phyloP scores from a whole-genome alignment of 1,139 yeast species.

The Blastobotrys illinoisensis region DNA sequence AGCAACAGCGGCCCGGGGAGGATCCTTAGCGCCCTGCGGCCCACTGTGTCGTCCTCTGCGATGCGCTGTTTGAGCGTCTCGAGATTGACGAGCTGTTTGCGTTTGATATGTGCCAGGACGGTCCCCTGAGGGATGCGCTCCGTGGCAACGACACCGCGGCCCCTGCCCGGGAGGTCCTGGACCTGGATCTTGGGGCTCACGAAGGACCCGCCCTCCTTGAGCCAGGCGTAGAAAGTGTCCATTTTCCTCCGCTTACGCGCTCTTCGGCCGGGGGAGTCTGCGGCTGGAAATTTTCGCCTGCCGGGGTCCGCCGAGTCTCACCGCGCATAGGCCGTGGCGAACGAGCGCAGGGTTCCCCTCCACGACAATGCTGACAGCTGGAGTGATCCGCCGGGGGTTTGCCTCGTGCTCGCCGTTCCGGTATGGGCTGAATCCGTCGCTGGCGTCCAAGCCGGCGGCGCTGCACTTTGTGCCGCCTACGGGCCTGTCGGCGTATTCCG shows the following conservation, averaged over 20 bases:
- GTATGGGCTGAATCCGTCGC: slow-evolving; percentile 7
- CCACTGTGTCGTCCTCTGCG: slow-evolving; percentile 8
- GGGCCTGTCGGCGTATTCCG: slow-evolving; percentile 47
- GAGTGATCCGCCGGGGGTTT: background rate
- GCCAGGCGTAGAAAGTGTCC: slow-evolving; percentile 14
- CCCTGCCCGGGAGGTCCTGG: slow-evolving; percentile 40
- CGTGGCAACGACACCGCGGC: slow-evolving; percentile 57
- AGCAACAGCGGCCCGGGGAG: slow-evolving; percentile 26
- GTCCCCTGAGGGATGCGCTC: slow-evolving; percentile 37
- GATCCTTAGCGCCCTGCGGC: slow-evolving; percentile 6
- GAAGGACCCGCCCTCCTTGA: slow-evolving; percentile 18
- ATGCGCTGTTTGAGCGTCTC: slow-evolving; percentile 41
- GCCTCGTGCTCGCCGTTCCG: slow-evolving; percentile 5
- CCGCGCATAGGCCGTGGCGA: background rate
- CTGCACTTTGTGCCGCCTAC: slow-evolving; percentile 54
- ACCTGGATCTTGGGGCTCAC: slow-evolving; percentile 29
- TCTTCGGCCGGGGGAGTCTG: background rate
- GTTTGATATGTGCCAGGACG: slow-evolving; percentile 52
- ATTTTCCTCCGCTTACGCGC: background rate
- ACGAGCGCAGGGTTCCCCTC: no score
- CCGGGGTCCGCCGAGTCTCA: background rate
- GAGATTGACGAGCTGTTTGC: slow-evolving; percentile 53
- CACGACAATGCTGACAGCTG: background rate
- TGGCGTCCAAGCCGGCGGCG: slow-evolving; percentile 9
- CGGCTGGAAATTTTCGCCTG: background rate